phyloP scores from a whole-genome alignment of 2,329 filamentous ascomycete species.

The Ophiostoma ips region DNA sequence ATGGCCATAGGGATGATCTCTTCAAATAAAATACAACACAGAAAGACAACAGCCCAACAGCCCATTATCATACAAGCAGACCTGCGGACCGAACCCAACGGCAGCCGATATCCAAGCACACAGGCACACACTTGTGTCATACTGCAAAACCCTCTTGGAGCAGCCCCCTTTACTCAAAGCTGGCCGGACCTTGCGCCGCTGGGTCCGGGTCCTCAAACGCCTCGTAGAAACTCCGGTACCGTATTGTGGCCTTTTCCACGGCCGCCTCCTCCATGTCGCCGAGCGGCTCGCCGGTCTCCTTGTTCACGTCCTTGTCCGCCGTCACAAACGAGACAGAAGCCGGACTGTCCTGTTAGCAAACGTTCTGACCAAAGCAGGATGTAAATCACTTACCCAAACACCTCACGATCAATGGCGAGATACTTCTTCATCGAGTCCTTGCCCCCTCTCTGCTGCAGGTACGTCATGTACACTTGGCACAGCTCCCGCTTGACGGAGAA shows the following conservation, averaged over 20 bases:
- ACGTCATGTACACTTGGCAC: slow-evolving; percentile 64
- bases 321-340: slow-evolving; percentile 29
- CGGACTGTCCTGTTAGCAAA: slow-evolving; percentile 24
- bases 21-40: neutral
- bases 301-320: slow-evolving; percentile 27
- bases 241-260: slow-evolving; percentile 35
- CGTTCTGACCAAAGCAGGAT: neutral
- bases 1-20: too few species aligned
- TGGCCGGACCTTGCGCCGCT: slow-evolving; percentile 34
- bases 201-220: slow-evolving; percentile 32
- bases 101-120: neutral
- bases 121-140: neutral
- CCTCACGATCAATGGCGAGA: slow-evolving; percentile 65
- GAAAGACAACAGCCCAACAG: neutral
- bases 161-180: slow-evolving; percentile 27
- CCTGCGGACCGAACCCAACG: neutral
- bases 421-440: slow-evolving; percentile 80
- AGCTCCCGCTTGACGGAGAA: slow-evolving; percentile 58
- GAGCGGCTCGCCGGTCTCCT: slow-evolving; percentile 22
- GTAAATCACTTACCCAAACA: slow-evolving; percentile 55
- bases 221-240: slow-evolving; percentile 39
- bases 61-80: neutral
- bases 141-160: neutral
- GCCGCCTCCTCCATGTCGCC: slow-evolving; percentile 38
- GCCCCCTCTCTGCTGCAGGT: slow-evolving; percentile 68